These are phyloP conservation scores for Trametes sp. DNA, from an alignment of 1,284 basidiomycete species.

Conservation along the genomic window DNA sequence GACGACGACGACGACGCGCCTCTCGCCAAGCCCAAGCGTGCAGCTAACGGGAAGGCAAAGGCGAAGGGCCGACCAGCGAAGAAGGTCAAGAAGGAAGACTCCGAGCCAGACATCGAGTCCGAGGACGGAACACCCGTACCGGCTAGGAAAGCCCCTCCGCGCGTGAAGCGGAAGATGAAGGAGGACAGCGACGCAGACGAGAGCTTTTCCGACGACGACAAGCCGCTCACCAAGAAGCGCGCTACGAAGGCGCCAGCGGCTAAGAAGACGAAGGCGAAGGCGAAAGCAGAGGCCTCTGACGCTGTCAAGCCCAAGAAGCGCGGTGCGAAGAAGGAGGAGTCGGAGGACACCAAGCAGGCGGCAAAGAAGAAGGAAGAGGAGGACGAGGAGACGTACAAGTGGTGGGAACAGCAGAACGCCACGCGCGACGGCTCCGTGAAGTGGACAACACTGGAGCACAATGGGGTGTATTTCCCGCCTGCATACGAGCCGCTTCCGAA, in stretches of 20 bases:
- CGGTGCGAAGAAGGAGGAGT: slow-evolving; percentile 45
- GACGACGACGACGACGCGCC: slow-evolving; percentile 45
- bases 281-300: slow-evolving; percentile 48
- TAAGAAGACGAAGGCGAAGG: slow-evolving; percentile 51
- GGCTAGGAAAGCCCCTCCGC: slow-evolving; percentile 50
- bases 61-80: slow-evolving; percentile 50
- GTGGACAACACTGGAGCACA: slow-evolving; percentile 94
- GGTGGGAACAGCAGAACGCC: slow-evolving; percentile 81
- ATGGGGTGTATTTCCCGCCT: slow-evolving; percentile 95
- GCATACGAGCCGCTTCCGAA: slow-evolving; percentile 89
- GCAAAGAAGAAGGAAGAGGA: slow-evolving; percentile 67
- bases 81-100: slow-evolving; percentile 68
- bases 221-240: slow-evolving; percentile 50
- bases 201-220: slow-evolving; percentile 50
- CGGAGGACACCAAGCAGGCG: slow-evolving; percentile 48
- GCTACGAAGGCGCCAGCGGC: slow-evolving; percentile 46
- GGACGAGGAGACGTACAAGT: slow-evolving; percentile 77
- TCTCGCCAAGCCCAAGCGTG: slow-evolving; percentile 37
- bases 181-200: slow-evolving; percentile 58
- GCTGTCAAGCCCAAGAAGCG: slow-evolving; percentile 43
- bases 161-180: slow-evolving; percentile 62
- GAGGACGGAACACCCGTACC: slow-evolving; percentile 55
- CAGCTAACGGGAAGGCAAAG: slow-evolving; percentile 36
- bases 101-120: slow-evolving; percentile 45
- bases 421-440: slow-evolving; percentile 82